A percentile compares a stretch with the other conserved stretches of the same genome.
phyloP scores from a whole-genome alignment of 352 stramenopile species.

The Globisporangium uncinulatum region DNA sequence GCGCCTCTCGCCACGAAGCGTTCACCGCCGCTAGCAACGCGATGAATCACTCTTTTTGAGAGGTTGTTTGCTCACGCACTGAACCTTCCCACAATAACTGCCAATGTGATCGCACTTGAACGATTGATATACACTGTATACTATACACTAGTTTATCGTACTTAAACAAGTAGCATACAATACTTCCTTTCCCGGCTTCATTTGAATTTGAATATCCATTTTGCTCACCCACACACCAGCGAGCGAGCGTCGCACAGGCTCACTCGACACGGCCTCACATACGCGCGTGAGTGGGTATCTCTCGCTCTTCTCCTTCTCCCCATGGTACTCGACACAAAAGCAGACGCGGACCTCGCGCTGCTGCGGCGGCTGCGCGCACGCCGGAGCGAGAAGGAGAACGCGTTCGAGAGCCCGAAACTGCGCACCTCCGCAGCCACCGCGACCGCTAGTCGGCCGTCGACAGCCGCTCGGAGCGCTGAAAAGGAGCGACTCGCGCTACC shows the following conservation, averaged over 20 bases:
- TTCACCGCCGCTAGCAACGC: too few relatives aligned
- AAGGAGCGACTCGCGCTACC: slow-evolving; percentile 2
- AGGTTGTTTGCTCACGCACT: too few relatives aligned
- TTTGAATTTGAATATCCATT: too few relatives aligned
- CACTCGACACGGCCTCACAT: background rate
- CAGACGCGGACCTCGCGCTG: slow-evolving; percentile 13
- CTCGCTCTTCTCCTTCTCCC: too few relatives aligned
- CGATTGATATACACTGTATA: too few relatives aligned
- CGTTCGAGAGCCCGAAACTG: slow-evolving; percentile 15
- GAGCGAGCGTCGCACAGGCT: background rate
- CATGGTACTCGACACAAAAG: slow-evolving; percentile 11
- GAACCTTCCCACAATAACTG: too few relatives aligned
- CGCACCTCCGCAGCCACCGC: slow-evolving; percentile 5
- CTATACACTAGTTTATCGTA: too few relatives aligned
- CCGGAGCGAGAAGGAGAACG: slow-evolving; percentile 17
- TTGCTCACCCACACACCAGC: too few relatives aligned
- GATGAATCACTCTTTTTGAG: too few relatives aligned
- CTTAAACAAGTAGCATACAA: too few relatives aligned
- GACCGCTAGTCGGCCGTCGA: background rate
- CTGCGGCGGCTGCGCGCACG: slow-evolving; percentile 13
- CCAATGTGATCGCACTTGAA: too few relatives aligned
- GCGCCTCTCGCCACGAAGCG: background rate
- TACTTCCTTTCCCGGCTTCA: too few relatives aligned
- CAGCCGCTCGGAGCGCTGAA: background rate
- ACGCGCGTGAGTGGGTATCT: background rate